These are phyloP conservation scores for Phycomyces blakesleeanus DNA, from an alignment of 192 early-diverging fungal species.

Conservation along the genomic window DNA sequence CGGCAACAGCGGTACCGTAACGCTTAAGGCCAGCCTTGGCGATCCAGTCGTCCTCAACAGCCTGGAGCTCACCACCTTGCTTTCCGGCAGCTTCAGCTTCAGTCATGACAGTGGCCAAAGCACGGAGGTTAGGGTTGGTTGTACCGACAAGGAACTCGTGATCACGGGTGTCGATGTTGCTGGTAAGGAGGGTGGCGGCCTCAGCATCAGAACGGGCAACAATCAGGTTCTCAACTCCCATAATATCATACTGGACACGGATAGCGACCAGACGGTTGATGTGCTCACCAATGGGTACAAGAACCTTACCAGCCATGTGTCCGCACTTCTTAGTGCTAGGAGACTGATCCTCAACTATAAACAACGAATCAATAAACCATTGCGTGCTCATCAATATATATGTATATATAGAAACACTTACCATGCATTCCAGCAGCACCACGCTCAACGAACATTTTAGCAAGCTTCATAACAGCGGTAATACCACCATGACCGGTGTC, in stretches of 20 bases:
- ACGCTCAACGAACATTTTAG: conserved; percentile 97
- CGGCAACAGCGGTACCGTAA: conserved; percentile 79
- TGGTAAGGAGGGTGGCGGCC: conserved; percentile 94
- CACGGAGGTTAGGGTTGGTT: conserved; percentile 72
- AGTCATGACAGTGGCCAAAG: conserved; percentile 75
- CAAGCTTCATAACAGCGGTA: conserved; percentile 95
- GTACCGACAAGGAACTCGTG: conserved; percentile 93
- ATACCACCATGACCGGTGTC: conserved; percentile 99
- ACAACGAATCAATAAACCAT: conserved; percentile 35
- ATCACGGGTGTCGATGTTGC: conserved; percentile 94
- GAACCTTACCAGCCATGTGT: conserved; percentile 99
- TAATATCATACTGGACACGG: conserved; percentile 96
- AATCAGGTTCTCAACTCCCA: conserved; percentile 93
- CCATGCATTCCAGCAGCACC: conserved; percentile 93
- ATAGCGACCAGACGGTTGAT: conserved; percentile 95
- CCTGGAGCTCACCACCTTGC: conserved; percentile 72
- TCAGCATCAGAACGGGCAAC: conserved; percentile 97
- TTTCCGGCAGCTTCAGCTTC: conserved; percentile 75
- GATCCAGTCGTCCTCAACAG: conserved; percentile 86
- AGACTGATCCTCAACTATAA: conserved; percentile 80
- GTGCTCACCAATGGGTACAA: conserved; percentile 97
- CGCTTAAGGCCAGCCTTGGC: conserved; percentile 77
- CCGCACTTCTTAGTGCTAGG: conserved; percentile 99
- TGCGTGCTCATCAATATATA: conserved; percentile 64
- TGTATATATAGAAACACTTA: conserved; percentile 22